Evolutionary conservation across 2,329 filamentous ascomycete species (phyloP).

Genomic region (Arthrobotrys sinensis): DNA sequence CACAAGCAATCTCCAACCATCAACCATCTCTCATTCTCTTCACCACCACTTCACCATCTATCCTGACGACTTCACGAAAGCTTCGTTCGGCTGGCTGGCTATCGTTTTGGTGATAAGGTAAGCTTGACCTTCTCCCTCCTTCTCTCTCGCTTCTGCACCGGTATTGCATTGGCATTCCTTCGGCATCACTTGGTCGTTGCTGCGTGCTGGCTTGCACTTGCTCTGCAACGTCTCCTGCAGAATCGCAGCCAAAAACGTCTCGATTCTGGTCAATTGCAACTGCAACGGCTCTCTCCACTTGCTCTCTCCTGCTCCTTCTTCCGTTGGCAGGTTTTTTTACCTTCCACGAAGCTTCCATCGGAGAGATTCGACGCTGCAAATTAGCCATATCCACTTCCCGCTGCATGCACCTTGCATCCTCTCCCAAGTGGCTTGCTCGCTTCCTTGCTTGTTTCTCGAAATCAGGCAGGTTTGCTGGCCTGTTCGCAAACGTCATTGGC

Average conservation of each 20-base stretch:
- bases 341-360: slow-evolving; percentile 31
- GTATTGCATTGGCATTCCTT: slow-evolving; percentile 15
- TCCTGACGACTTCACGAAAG: slow-evolving; percentile 16
- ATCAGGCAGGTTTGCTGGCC: slow-evolving; percentile 53
- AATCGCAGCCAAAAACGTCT: neutral
- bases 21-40: slow-evolving; percentile 21
- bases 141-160: slow-evolving; percentile 15
- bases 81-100: slow-evolving; percentile 44
- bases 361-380: slow-evolving; percentile 30
- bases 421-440: slow-evolving; percentile 48
- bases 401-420: slow-evolving; percentile 46
- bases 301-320: slow-evolving; percentile 15
- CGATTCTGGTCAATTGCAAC: slow-evolving; percentile 12
- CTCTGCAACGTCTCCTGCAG: neutral
- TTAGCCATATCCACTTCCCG: slow-evolving; percentile 47
- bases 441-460: slow-evolving; percentile 42
- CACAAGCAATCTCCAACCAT: slow-evolving; percentile 29
- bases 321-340: slow-evolving; percentile 2
- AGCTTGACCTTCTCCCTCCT: slow-evolving; percentile 3
- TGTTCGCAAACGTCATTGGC: slow-evolving; percentile 47
- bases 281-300: slow-evolving; percentile 2
- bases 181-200: neutral
- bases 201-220: neutral
- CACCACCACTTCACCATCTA: slow-evolving; percentile 8
- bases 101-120: slow-evolving; percentile 57